Evolutionary conservation across 2,329 filamentous ascomycete species (phyloP), one percentile per base, ranked within the genome.

Genomic region (Aspergillus tubingensis): DNA sequence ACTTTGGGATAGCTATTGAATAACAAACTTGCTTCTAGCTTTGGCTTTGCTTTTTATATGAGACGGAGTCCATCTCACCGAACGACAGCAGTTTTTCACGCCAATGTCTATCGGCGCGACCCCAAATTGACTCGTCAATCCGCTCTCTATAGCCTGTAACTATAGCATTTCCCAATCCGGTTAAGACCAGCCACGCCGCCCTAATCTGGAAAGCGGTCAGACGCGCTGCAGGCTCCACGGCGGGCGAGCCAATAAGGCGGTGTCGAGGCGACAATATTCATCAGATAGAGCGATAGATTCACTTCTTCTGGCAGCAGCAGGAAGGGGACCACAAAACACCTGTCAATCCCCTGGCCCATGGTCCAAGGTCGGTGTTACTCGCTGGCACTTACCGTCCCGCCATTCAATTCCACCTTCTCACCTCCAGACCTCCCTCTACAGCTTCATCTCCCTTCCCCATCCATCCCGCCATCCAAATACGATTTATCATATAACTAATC

Each of bases 211-310:
- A 30, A 52, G 58, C 58, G 58, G 58, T 60, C 47, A 57, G 41
- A 56, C 47, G 52, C 53, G 58, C 32, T 36, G 32, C 54, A 11
- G 58, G 43, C 13, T 47, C 38, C 48, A 52, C 36, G 47, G 30
- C 47, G 30, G 23, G 36, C 41, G 27, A n/a, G 49, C 27, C 52
- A 32, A 53, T 44, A 17, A 51, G 48, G 21, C 43, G 52, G 41
- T 50, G 21, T 47, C 23, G 17, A 19, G 21, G 19, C 23, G 51
- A 55, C 32, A 48, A 17, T 44, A 51, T 43, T 58, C 39, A 52
- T 52, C 36, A 25, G 27, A 57, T 57, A 36, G 36, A 36, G 44
- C 53, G 38, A 36, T 21, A 51, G 55, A 53, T 49, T 57, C 44
- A 57, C 43, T 41, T 21, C 27, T 23, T 32, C 13, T 36, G 23